phyloP scores from a whole-genome alignment of 2,329 filamentous ascomycete species.

The Arthrobotrys iridis region DNA sequence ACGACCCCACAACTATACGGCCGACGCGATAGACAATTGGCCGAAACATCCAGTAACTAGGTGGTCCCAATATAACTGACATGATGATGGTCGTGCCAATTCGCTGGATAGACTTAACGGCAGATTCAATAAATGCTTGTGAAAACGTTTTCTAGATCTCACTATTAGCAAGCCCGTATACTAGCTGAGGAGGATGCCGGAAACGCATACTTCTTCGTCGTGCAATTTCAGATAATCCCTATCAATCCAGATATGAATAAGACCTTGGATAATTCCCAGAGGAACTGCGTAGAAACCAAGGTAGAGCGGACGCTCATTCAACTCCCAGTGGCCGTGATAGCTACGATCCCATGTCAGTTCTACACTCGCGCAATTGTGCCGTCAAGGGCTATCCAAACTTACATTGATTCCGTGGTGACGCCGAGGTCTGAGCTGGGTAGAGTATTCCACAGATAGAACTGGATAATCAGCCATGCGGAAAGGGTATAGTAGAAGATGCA shows the following conservation, averaged over 20 bases:
- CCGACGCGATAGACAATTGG: constrained; percentile 56
- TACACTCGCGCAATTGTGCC: neutral
- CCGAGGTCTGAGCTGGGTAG: constrained; percentile 53
- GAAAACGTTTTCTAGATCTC: constrained; percentile 31
- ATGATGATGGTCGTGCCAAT: constrained; percentile 53
- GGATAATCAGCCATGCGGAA: constrained; percentile 56
- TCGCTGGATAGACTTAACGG: constrained; percentile 43
- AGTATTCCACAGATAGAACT: constrained; percentile 56
- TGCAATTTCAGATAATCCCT: constrained; percentile 55
- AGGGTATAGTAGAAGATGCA: constrained; percentile 56
- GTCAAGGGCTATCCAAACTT: constrained; percentile 1
- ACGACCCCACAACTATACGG: constrained; percentile 54
- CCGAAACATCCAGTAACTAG: constrained; percentile 56
- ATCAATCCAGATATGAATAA: constrained; percentile 55
- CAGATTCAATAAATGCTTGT: constrained; percentile 40
- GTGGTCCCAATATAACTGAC: constrained; percentile 52
- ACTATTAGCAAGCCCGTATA: neutral
- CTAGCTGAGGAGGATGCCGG: neutral
- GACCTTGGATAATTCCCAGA: constrained; percentile 56
- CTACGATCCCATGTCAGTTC: constrained; percentile 29
- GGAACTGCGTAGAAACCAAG: constrained; percentile 55
- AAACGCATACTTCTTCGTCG: constrained; percentile 41
- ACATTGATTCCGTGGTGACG: constrained; percentile 56
- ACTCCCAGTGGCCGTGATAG: constrained; percentile 54
- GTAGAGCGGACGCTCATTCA: constrained; percentile 58